Evolutionary conservation across 202 grass and related monocot genomes (phyloP), one percentile per base, ranked within the genome.

Genomic region (Brachypodium distachyon): DNA sequence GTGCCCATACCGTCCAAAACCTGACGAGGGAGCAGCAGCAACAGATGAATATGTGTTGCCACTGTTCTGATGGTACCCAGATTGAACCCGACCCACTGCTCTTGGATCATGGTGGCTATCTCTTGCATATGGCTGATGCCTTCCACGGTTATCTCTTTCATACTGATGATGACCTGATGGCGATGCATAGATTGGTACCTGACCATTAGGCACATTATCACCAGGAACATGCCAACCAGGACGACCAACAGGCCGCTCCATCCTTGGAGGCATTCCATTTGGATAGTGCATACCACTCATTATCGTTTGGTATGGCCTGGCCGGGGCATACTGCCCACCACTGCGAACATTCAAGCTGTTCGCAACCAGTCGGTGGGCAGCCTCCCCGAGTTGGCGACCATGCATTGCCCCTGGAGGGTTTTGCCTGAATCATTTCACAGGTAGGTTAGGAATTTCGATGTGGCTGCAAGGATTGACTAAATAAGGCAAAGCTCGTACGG

Each of bases 361-460:
- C 40, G 33, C 62, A 51, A 99, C 85, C n/a, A 99, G 85, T 38
- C 96, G 70, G 74, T 96, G 92, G 4, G 96, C 92, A 40, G 96
- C 89, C 51, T 93, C 81, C 51, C 96, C 89, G 12, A 99, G 87
- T 81, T 93, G 89, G 38, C 28, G 86, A 31, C 96, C 96, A 37
- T 88, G 87, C 40, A 96, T 65, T 0, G 83, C 81, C 78, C 92
- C 89, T 49, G 89, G 73, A 56, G 92, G 92, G 57, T 96, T 96
- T 81, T 89, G 70, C 81, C 92, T 96, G 62, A 87, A 67, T 19
- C 73, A 87, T 78, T 67, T 81, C 34, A 80, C 17, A 73, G 31
- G 33, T 47, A 83, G 27, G 54, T 76, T 31, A 83, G 12, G 12
- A 85, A 58, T 81, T 74, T 49, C 34, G 21, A 74, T 50, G 40